Evolutionary conservation across 1,284 basidiomycete species (phyloP), one percentile per base, ranked within the genome.

Genomic region (Ustilago trichophora): DNA sequence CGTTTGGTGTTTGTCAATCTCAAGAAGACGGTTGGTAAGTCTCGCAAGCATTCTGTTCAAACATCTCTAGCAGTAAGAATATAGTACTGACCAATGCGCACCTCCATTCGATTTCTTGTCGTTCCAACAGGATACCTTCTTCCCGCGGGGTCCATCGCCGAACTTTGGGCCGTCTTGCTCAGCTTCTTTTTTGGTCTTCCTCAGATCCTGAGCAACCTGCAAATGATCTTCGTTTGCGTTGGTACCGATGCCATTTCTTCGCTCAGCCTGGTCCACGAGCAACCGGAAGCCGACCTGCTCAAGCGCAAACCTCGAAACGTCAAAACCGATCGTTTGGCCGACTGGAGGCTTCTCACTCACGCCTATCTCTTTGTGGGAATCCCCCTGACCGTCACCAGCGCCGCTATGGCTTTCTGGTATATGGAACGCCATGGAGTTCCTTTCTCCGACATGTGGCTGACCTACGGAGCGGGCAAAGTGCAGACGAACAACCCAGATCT

Each of bases 1-100:
- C 85, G 88, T 18, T 82, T 89, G 19, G 87, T 88, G n/a, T 90
- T 87, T 74, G 87, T 88, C 73, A 90, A 90, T 73, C 80, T 90
- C 40, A 86, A 87, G 72, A 85, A 85, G 76, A 82, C 82, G 10
- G 56, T 76, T 10, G 51, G 68, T 4, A n/a, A n/a, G n/a, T n/a
- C n/a, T n/a, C n/a, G n/a, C n/a, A n/a, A n/a, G n/a, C n/a, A n/a
- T n/a, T n/a, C n/a, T n/a, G n/a, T n/a, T n/a, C n/a, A n/a, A n/a
- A n/a, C n/a, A n/a, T n/a, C n/a, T n/a, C n/a, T n/a, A n/a, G n/a
- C n/a, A n/a, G n/a, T n/a, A n/a, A n/a, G n/a, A n/a, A n/a, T n/a
- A n/a, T n/a, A n/a, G n/a, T n/a, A n/a, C n/a, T n/a, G n/a, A n/a
- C n/a, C n/a, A n/a, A n/a, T n/a, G n/a, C n/a, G n/a, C n/a, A n/a